Evolutionary conservation across 352 stramenopile genomes (phyloP).

Genomic region (Blastocystis hominis): DNA sequence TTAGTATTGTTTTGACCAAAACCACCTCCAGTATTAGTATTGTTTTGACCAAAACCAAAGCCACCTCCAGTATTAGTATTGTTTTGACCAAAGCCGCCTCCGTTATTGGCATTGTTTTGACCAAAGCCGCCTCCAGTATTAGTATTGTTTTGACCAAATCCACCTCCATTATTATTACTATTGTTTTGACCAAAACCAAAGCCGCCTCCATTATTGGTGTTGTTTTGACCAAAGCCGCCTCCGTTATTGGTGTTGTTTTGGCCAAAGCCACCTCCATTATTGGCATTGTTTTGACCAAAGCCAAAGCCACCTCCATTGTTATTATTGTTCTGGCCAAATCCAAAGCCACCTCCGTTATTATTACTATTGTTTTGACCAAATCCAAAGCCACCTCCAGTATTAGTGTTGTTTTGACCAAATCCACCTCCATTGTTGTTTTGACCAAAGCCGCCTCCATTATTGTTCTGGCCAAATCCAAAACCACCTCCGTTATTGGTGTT

Average conservation of each 20-base stretch:
- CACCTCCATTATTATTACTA: background rate
- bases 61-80: background rate
- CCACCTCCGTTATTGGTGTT: background rate
- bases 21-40: background rate
- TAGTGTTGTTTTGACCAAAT: background rate
- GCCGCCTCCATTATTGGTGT: background rate
- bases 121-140: background rate
- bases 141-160: background rate
- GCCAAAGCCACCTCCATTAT: background rate
- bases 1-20: background rate
- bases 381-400: background rate
- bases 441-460: background rate
- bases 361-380: background rate
- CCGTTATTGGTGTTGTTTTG: background rate
- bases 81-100: background rate
- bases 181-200: background rate
- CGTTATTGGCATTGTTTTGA: background rate
- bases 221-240: background rate
- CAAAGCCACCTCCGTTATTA: background rate
- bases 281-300: background rate
- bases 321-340: background rate
- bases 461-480: background rate
- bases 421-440: background rate
- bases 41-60: background rate
- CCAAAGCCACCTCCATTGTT: background rate